phyloP scores from a whole-genome alignment of 2,329 filamentous ascomycete species.

The Huntiella decipiens region DNA sequence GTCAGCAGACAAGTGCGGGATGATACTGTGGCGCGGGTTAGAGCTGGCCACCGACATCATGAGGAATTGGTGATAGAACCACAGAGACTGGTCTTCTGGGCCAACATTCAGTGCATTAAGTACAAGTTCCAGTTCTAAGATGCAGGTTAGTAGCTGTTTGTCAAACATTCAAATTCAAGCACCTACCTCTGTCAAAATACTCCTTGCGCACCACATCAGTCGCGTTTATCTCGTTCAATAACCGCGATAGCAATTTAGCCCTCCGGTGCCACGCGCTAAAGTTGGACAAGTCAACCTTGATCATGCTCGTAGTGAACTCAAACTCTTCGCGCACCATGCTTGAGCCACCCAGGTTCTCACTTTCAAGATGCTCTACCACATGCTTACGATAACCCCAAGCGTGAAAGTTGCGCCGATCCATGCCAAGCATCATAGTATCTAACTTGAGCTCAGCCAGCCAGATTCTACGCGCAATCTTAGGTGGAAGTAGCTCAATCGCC shows the following conservation, averaged over 20 bases:
- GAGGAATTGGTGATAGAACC: constrained; percentile 90
- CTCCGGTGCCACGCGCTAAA: constrained; percentile 95
- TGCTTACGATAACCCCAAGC: constrained; percentile 82
- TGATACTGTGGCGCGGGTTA: constrained; percentile 36
- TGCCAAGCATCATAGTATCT: constrained; percentile 69
- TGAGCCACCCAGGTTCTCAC: constrained; percentile 26
- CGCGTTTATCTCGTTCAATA: constrained; percentile 53
- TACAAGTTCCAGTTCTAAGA: constrained; percentile 51
- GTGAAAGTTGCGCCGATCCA: constrained; percentile 84
- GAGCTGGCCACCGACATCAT: constrained; percentile 46
- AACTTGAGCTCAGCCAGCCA: constrained; percentile 75
- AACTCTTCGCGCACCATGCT: constrained; percentile 69
- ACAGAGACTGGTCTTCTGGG: constrained; percentile 84
- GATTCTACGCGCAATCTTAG: constrained; percentile 36
- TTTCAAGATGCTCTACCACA: constrained; percentile 60
- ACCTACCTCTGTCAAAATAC: constrained; percentile 51
- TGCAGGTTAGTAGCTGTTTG: too few species aligned
- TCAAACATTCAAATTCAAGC: too few species aligned
- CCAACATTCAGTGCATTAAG: constrained; percentile 68
- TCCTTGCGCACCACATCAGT: constrained; percentile 40
- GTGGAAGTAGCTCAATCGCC: constrained; percentile 43
- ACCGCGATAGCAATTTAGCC: constrained; percentile 58
- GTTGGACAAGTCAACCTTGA: constrained; percentile 68
- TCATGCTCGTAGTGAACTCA: constrained; percentile 79
- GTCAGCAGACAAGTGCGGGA: constrained; percentile 38